Evolutionary conservation across 805 yeast species (phyloP).

Genomic region (Saturnispora saitoi): DNA sequence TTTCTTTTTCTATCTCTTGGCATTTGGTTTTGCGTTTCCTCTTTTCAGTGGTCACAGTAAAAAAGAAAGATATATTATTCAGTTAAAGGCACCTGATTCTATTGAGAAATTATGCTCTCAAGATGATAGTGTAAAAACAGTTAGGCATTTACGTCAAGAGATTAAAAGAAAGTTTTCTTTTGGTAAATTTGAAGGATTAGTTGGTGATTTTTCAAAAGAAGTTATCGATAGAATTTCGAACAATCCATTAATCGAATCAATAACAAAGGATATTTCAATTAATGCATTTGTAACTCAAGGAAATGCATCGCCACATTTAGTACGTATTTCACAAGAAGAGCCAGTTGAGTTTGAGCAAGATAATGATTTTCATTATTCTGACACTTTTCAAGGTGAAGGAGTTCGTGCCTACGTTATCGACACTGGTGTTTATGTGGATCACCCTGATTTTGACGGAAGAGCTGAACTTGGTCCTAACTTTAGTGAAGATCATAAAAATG

Average conservation of each 20-base stretch:
- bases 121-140: conserved; percentile 28
- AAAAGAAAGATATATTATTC: conserved; percentile 35
- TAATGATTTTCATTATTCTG: conserved; percentile 41
- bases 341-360: conserved; percentile 20
- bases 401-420: conserved; percentile 75
- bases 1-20: conserved; percentile 2
- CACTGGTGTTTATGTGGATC: conserved; percentile 63
- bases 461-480: conserved; percentile 53
- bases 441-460: conserved; percentile 58
- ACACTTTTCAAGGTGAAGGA: conserved; percentile 40
- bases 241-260: conserved; percentile 58
- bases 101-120: conserved; percentile 40
- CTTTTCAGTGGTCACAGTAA: conserved; percentile 4
- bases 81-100: conserved; percentile 42
- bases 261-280: conserved; percentile 59
- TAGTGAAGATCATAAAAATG: conserved; percentile 49
- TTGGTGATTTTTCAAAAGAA: conserved; percentile 49
- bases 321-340: conserved; percentile 46
- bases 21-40: conserved; percentile 5
- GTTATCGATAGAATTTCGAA: conserved; percentile 38
- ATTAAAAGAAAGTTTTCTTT: conserved; percentile 50
- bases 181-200: conserved; percentile 64
- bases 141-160: conserved; percentile 37
- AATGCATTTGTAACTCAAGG: conserved; percentile 39
- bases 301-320: conserved; percentile 45